Conservation (phyloP, 176 grass and related monocot genomes). For the Juncus effusus region DNA sequence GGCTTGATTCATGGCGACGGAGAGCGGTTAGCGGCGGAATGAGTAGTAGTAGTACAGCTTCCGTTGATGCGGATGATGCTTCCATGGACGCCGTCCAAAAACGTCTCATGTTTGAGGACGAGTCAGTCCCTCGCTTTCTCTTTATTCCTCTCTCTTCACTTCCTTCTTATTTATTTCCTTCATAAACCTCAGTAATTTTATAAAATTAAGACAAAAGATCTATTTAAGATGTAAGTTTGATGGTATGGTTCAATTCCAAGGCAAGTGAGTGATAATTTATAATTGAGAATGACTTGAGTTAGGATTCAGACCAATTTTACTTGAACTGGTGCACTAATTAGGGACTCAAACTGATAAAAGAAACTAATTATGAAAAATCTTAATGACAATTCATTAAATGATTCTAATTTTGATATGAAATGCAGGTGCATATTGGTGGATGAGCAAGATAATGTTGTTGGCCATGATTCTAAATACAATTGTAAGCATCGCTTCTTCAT, state of each 20-base stretch:
- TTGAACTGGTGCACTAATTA: background rate
- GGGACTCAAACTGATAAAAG: background rate
- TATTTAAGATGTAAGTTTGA: too few species aligned
- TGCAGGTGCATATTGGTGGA: conserved; percentile 97
- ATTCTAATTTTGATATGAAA: background rate
- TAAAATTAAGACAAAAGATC: background rate
- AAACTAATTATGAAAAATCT: conserved; percentile 8
- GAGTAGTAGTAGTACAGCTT: conserved; percentile 9
- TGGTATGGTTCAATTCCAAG: background rate
- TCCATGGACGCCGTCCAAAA: conserved; percentile 93
- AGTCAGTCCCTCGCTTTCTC: conserved; percentile 36
- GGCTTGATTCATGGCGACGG: too few species aligned
- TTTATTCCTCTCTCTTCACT: background rate
- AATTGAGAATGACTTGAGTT: background rate
- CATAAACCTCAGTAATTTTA: background rate
- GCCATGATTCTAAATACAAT: conserved; percentile 92
- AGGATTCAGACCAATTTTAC: background rate
- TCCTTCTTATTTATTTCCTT: background rate
- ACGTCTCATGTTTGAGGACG: conserved; percentile 98
- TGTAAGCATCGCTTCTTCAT: conserved; percentile 47
- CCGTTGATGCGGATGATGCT: conserved; percentile 41
- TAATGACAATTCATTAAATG: conserved; percentile 13
- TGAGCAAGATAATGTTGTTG: conserved; percentile 81
- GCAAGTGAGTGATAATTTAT: conserved; percentile 1
- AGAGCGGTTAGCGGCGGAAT: background rate